Evolutionary conservation across 2,329 filamentous ascomycete genomes (phyloP), one percentile per base, ranked within the genome.

Genomic region (Phyllosticta capitalensis): DNA sequence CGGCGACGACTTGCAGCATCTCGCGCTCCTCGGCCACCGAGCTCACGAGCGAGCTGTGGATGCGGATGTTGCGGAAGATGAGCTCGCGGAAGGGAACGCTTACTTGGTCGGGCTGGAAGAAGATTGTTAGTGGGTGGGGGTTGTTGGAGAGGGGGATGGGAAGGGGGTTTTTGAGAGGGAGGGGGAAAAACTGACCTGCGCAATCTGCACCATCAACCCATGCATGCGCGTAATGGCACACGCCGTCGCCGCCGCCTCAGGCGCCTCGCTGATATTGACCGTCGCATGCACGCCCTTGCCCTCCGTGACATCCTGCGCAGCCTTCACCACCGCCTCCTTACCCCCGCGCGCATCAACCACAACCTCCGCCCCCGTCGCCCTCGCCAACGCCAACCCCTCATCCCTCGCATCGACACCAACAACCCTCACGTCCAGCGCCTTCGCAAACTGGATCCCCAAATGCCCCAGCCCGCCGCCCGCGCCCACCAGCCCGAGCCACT

Each of bases 211-310:
- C 65, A 84, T 73, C 0, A 72, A 76, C 2, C 81, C 82, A 65
- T 86, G 83, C 76, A 81, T 83, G 65, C 75, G 79, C 0, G 83
- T 86, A 0, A 83, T 71, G 0, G 81, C 81, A 56, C 79, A 82
- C 0, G 75, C 78, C 21, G 78, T 68, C 5, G 75, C 80, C 49
- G 80, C 77, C 2, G 82, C 78, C 0, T 69, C 70, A 1, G 72
- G 67, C 19, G 79, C 78, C 62, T 85, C 82, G n/a, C 76, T 76
- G 0, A 85, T 67, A 54, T 79, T 79, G 12, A 86, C 67, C 0
- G 81, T 78, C 1, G 78, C 78, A 59, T 82, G 76, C 0, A 76
- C 82, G 0, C 82, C 80, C 9, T 69, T 61, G 1, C 77, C 78
- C 9, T 73, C 74, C 0, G 81, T 84, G 0, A 76, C 73, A 9